These are phyloP conservation scores for Bacterosira constricta DNA, from an alignment of 108 stramenopile genomes.

Conservation along the genomic window DNA sequence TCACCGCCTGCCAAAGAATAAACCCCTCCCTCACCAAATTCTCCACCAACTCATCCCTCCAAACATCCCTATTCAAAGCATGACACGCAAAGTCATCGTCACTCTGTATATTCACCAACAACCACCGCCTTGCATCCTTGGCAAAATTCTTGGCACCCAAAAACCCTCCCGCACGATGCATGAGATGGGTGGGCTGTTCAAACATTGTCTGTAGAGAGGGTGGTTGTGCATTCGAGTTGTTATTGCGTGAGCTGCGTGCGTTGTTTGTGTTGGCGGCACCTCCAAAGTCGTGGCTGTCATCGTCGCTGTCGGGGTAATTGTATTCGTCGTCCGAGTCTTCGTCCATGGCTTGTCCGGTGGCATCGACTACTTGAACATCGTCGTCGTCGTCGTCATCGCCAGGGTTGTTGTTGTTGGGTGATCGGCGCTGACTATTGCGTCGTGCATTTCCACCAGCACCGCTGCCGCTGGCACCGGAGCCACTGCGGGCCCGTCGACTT, in stretches of 20 bases:
- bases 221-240: conserved; percentile 1
- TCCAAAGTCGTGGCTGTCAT: conserved; percentile 15
- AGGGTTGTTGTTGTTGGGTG: background rate
- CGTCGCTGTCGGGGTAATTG: conserved; percentile 15
- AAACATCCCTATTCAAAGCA: conserved; percentile 95
- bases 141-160: conserved; percentile 81
- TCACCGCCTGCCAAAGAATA: conserved; percentile 91
- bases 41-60: conserved; percentile 95
- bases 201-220: conserved; percentile 77
- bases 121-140: conserved; percentile 87
- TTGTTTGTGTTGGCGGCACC: background rate
- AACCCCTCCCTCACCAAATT: conserved; percentile 91
- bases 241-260: background rate
- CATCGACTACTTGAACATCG: conserved; percentile 17
- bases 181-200: conserved; percentile 73
- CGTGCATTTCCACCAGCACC: background rate
- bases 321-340: conserved; percentile 18
- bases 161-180: conserved; percentile 79
- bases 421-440: background rate
- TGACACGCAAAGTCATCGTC: conserved; percentile 91
- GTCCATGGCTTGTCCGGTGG: conserved; percentile 5
- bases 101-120: conserved; percentile 90
- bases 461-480: too few relatives aligned
- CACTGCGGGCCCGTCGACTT: background rate
- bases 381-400: conserved; percentile 20